Conservation (phyloP, 106 monocot species). For the Apostasia ramifera region DNA sequence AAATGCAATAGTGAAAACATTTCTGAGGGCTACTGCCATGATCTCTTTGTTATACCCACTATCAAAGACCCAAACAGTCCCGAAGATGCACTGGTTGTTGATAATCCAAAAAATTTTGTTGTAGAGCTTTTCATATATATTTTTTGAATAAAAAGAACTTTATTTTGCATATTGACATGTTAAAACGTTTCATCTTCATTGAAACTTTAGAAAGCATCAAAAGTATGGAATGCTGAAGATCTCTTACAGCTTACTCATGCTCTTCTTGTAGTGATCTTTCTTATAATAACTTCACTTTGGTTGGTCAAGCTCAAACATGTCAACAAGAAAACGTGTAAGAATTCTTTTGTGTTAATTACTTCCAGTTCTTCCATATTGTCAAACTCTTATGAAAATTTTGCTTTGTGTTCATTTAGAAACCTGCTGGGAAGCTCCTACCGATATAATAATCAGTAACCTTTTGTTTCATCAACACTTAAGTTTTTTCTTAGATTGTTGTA, state of each 20-base stretch:
- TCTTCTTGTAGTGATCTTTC: conserved; percentile 21
- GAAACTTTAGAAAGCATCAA: too few species aligned
- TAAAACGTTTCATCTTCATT: too few species aligned
- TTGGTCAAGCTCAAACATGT: background rate
- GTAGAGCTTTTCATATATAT: too few species aligned
- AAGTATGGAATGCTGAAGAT: too few species aligned
- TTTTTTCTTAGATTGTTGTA: background rate
- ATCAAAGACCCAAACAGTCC: too few species aligned
- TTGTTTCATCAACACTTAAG: background rate
- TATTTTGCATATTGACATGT: too few species aligned
- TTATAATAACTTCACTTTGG: conserved; percentile 20
- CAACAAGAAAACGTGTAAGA: conserved; percentile 20
- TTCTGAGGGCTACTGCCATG: too few species aligned
- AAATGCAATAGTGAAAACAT: too few species aligned
- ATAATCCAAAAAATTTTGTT: too few species aligned
- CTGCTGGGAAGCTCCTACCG: conserved; percentile 3
- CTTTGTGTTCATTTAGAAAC: conserved; percentile 2
- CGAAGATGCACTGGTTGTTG: too few species aligned
- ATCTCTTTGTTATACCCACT: too few species aligned
- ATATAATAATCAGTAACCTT: background rate
- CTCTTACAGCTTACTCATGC: background rate
- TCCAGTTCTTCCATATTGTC: background rate
- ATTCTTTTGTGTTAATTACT: background rate
- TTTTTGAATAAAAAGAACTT: too few species aligned
- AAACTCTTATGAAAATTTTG: background rate